Evolutionary conservation across 768 basidiomycete genomes (phyloP).

Genomic region (Mycena amicta): DNA sequence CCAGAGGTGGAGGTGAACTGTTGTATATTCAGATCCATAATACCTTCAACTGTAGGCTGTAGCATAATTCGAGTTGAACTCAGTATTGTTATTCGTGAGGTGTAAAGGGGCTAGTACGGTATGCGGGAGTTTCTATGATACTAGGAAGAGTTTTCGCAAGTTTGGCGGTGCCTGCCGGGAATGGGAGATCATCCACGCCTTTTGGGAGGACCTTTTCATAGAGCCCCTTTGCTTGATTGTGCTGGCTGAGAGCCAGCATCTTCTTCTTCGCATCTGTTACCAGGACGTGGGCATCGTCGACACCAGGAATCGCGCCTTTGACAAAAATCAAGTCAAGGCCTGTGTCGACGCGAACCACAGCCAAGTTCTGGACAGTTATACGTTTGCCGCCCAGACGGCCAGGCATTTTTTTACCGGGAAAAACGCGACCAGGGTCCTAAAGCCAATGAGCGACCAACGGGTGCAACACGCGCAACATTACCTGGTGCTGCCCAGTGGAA

Average conservation of each 20-base stretch:
- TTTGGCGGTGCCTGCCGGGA: constrained; percentile 86
- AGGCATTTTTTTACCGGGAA: constrained; percentile 98
- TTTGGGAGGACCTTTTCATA: constrained; percentile 80
- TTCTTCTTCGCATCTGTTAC: constrained; percentile 91
- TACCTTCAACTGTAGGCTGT: constrained; percentile 2
- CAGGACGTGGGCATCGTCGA: constrained; percentile 85
- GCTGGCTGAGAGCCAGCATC: constrained; percentile 58
- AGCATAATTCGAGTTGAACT: constrained; percentile 1
- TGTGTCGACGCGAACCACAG: constrained; percentile 87
- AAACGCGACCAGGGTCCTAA: constrained; percentile 93
- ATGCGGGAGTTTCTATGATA: constrained; percentile 71
- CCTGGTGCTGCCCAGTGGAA: constrained; percentile 94
- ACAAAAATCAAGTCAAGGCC: constrained; percentile 87
- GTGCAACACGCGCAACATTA: constrained; percentile 36
- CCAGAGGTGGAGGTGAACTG: neutral
- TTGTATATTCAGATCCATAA: neutral
- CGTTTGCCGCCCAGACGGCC: constrained; percentile 87
- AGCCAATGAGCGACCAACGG: neutral
- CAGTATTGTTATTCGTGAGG: constrained; percentile 56
- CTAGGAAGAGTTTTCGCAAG: constrained; percentile 67
- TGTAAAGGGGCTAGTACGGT: constrained; percentile 77
- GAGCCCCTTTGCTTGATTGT: constrained; percentile 70
- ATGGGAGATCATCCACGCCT: constrained; percentile 83
- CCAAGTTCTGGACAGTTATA: constrained; percentile 84
- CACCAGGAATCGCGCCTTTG: constrained; percentile 87